Base-by-base conservation (phyloP, 257 asterid species). In the Lantana camara region DNA sequence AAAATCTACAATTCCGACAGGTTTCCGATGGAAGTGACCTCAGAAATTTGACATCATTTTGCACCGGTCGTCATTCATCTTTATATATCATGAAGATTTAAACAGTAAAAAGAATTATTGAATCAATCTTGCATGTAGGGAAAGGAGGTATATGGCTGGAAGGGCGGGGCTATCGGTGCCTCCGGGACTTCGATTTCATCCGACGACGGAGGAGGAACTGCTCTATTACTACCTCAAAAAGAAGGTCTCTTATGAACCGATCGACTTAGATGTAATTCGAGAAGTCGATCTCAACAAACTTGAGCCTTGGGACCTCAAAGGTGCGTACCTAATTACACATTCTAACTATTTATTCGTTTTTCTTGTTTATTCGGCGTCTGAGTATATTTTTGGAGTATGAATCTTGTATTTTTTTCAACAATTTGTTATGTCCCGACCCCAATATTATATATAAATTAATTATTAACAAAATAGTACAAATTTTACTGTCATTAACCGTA, bases 231-330 rank as follows among this genome's bases (percentile, higher is more conserved):
- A 90, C 82, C 85, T 90, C 14, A 76, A 78, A 68, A 90, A 87
- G 80, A 90, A 90, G 86, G 90, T 90, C 0, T 90, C 89, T 2
- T 87, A 77, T 44, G 95, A 90, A 68, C 80, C 95, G 51, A 87
- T 87, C 23, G 97, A 87, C 64, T 77, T 85, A 30, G 95, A 90
- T 60, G 93, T 89, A 54, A 84, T 89, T 21, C 58, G 87, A 64
- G 95, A 89, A 69, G 85, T 89, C 10, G 95, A 90, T 83, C 91
- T 90, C 83, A 90, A 90, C 85, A 90, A 85, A 71, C 95, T 90
- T 37, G 97, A 90, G 77, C 97, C 97, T 4, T 90, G 97, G 97
- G 95, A 90, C 67, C 94, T 90, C 77, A 90, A 85, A 85, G 95
- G 97, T 85, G 35, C 51, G 8, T 15, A 10, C 4, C 14, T 34